Percentiles rank a stretch among this genome's conserved stretches.
Conservation (phyloP, 2,329 filamentous ascomycete genomes). For the Thyridium curvatum region DNA sequence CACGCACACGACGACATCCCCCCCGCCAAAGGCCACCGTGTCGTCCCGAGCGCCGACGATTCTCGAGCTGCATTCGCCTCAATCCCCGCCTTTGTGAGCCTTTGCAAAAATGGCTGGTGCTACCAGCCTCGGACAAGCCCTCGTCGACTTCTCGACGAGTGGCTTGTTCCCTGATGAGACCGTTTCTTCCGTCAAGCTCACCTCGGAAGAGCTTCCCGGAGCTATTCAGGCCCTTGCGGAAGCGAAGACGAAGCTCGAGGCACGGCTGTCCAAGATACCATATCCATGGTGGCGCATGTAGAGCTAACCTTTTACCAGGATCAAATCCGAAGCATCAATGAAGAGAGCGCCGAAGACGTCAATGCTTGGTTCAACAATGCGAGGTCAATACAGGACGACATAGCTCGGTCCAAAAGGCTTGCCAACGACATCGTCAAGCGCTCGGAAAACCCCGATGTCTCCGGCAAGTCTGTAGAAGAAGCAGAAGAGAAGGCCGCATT, state of each 20-base stretch:
- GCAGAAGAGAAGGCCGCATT: constrained; percentile 51
- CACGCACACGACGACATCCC: too few relatives aligned
- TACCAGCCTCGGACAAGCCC: constrained; percentile 39
- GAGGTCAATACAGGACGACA: constrained; percentile 77
- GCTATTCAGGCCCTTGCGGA: constrained; percentile 33
- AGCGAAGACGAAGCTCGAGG: constrained; percentile 39
- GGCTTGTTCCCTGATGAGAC: constrained; percentile 41
- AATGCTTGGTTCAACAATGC: constrained; percentile 83
- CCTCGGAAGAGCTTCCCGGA: constrained; percentile 25
- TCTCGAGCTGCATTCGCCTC: not conserved
- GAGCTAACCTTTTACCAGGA: constrained; percentile 32
- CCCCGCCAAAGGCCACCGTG: too few relatives aligned
- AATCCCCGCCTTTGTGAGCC: constrained; percentile 11
- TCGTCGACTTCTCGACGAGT: constrained; percentile 55
- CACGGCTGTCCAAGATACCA: constrained; percentile 13
- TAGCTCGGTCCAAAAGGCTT: constrained; percentile 70
- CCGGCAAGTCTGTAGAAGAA: constrained; percentile 45
- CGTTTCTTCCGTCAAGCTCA: constrained; percentile 29
- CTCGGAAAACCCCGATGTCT: constrained; percentile 57
- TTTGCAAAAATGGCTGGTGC: constrained; percentile 2
- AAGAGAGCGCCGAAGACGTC: constrained; percentile 71
- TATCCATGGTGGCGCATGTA: not conserved
- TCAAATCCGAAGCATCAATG: constrained; percentile 71
- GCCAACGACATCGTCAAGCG: constrained; percentile 76
- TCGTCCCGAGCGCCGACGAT: not conserved